Evolutionary conservation across 129 eudicot genomes (phyloP).

Genomic region (Tagetes patula): DNA sequence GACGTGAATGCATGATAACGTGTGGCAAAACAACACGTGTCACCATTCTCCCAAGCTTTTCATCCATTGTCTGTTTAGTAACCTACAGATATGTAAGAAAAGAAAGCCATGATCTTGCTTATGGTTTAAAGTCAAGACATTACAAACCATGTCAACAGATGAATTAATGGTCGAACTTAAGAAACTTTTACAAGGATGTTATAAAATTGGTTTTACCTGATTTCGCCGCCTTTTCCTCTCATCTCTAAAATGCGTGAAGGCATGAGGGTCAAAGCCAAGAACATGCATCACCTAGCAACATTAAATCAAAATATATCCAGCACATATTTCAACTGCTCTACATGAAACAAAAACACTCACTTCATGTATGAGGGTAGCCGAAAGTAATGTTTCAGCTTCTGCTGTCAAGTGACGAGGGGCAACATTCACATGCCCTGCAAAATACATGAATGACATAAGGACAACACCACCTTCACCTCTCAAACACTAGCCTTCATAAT

Average conservation of each 20-base stretch:
- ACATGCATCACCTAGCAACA: background rate
- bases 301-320: background rate
- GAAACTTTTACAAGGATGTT: background rate
- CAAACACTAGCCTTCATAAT: background rate
- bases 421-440: constrained; percentile 4
- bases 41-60: constrained; percentile 73
- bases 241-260: background rate
- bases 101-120: background rate
- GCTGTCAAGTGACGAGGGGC: background rate
- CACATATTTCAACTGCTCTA: background rate
- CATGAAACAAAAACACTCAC: background rate
- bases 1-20: constrained; percentile 93
- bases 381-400: constrained; percentile 1
- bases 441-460: background rate
- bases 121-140: background rate
- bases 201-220: background rate
- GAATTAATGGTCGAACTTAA: background rate
- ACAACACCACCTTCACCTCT: background rate
- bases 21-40: constrained; percentile 96
- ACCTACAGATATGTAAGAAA: background rate
- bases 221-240: background rate
- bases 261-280: constrained; percentile 1
- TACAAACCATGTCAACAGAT: constrained; percentile 2
- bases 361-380: constrained; percentile 6
- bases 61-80: background rate